phyloP scores from a whole-genome alignment of 345 rosid genomes.

The Salix arbutifolia region DNA sequence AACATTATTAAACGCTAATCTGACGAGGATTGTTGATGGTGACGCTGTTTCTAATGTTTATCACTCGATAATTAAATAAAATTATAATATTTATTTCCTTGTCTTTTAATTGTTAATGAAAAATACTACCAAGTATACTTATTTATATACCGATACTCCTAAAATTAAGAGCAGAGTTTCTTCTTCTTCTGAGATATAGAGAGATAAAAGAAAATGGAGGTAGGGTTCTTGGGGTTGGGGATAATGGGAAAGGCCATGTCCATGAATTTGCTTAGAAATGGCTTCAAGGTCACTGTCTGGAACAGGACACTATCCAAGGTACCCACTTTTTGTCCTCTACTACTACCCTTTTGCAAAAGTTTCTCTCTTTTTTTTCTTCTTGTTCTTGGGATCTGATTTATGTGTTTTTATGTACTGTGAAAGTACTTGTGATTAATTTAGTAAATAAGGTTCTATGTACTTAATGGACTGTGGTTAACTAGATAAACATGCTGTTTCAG shows the following conservation, averaged over 20 bases:
- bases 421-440: not conserved
- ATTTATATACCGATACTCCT: too few species aligned
- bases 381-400: not conserved
- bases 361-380: not conserved
- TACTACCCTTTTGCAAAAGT: not conserved
- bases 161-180: too few species aligned
- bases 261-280: slow-evolving; percentile 65
- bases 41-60: too few species aligned
- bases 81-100: too few species aligned
- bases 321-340: not conserved
- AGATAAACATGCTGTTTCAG: not conserved
- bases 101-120: too few species aligned
- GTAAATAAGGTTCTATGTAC: too few species aligned
- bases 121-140: too few species aligned
- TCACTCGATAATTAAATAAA: too few species aligned
- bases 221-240: slow-evolving; percentile 88
- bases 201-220: slow-evolving; percentile 52
- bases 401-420: not conserved
- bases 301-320: slow-evolving; percentile 94
- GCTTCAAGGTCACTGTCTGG: slow-evolving; percentile 94
- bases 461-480: too few species aligned
- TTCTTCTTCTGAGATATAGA: slow-evolving; percentile 2
- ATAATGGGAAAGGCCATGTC: slow-evolving; percentile 99
- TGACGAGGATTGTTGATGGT: too few species aligned
- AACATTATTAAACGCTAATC: too few species aligned